A percentile compares a stretch with the other conserved stretches of the same genome.
Evolutionary conservation across 805 yeast genomes (phyloP).

Genomic region (Isabelozyma gotoi): DNA sequence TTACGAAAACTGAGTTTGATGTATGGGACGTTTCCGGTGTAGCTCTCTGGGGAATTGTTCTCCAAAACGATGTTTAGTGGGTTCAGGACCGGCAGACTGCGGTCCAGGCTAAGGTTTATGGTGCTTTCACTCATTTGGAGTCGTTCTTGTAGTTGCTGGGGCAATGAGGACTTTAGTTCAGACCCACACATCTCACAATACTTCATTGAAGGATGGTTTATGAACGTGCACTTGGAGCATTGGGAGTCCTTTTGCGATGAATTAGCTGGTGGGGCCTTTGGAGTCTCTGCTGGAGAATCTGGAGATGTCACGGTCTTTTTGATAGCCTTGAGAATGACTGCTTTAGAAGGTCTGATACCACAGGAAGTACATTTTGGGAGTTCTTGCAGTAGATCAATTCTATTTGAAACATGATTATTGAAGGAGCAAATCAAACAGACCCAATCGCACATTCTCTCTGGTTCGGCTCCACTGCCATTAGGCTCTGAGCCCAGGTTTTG

Average conservation of each 20-base stretch:
- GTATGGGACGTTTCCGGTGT: slow-evolving; percentile 32
- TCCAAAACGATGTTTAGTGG: slow-evolving; percentile 24
- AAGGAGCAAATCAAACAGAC: slow-evolving; percentile 87
- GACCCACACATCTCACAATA: slow-evolving; percentile 89
- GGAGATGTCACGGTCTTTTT: too few species aligned
- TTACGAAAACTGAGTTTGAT: slow-evolving; percentile 74
- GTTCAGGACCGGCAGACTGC: neutral
- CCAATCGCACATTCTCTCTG: slow-evolving; percentile 51
- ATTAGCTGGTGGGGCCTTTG: slow-evolving; percentile 1
- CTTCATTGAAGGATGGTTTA: slow-evolving; percentile 75
- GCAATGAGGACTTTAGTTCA: slow-evolving; percentile 17
- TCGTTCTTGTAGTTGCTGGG: slow-evolving; percentile 7
- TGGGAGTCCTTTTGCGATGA: slow-evolving; percentile 13
- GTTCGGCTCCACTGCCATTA: neutral
- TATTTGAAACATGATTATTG: slow-evolving; percentile 43
- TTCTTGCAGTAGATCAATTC: slow-evolving; percentile 14
- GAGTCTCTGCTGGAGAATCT: neutral
- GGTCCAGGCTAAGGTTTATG: slow-evolving; percentile 1
- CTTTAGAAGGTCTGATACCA: slow-evolving; percentile 29
- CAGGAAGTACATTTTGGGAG: slow-evolving; percentile 40
- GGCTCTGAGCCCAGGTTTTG: neutral
- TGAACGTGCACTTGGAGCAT: slow-evolving; percentile 69
- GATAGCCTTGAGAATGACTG: slow-evolving; percentile 4
- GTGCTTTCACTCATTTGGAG: slow-evolving; percentile 1
- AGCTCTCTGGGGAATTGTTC: slow-evolving; percentile 25